Base-by-base conservation (phyloP, 176 grass and related monocot genomes). In the Elaeis guineensis region DNA sequence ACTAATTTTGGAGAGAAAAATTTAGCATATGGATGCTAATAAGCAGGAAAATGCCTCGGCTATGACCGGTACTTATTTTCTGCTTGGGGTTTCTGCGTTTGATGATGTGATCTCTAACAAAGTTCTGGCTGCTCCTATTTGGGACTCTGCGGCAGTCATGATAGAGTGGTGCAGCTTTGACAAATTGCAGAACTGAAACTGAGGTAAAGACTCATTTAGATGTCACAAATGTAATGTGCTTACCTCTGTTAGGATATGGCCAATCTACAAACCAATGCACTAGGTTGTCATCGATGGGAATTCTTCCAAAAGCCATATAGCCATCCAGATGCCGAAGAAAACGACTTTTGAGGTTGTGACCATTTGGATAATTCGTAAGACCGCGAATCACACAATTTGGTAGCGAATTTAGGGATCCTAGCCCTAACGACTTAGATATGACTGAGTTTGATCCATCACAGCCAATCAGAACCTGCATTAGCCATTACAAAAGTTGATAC, bases 391-490 rank as follows among this genome's bases (percentile, higher is more conserved):
- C 57, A 60, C 54, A 60, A 49, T 50, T 62, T 5, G 61, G 70
- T 19, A 75, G 74, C 4, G 7, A 21, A 20, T 66, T 65, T 26
- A 64, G 64, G 15, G 23, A 59, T 19, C 54, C 58, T 2, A 79
- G 64, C 49, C 63, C 48, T 59, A 84, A 19, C 1, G 59, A 70
- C 21, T 70, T 79, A 15, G 64, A 64, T 49, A 84, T 24, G 25
- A 70, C 7, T 5, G 81, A 84, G 16, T 84, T 53, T 9, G 21
- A 69, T 67, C 81, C 70, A 15, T 84, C 75, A 25, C 75, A 79
- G 7, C 75, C 81, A n/a, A 78, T 66, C 22, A 84, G 17, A 58
- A 84, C 55, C 81, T 75, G 25, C 32, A 51, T 21, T 17, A 28
- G 16, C 22, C 15, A 67, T 17, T 59, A 21, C 19, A 58, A 23